Evolutionary conservation across 2,329 filamentous ascomycete species (phyloP), one percentile per base, ranked within the genome.

Genomic region (Aureobasidium melanogenum): DNA sequence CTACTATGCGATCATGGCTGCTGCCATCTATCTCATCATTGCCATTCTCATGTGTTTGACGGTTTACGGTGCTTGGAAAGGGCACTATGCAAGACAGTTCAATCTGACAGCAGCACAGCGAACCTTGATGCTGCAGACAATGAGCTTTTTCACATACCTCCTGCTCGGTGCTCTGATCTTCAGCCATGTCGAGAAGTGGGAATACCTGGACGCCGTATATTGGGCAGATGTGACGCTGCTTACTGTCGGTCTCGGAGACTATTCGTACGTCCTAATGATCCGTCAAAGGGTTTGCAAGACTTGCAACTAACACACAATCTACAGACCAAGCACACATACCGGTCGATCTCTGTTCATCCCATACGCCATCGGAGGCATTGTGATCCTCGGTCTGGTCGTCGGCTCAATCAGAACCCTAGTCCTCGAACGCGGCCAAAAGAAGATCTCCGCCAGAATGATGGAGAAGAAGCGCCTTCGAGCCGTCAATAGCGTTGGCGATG

Each of bases 1-100:
- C 68, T 86, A 85, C 68, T 85, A 84, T 65, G 83, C 76, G 1
- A 79, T 83, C 57, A 82, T 83, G 60, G 83, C 83, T 5, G 80
- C 82, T 2, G 76, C 68, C 0, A 68, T 84, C 3, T 85, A 85
- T 66, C 80, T 82, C 62, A 74, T 84, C 57, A 79, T 85, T 41
- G 76, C 80, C 0, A 75, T 75, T 2, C 69, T 85, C 9, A 79
- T 85, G 77, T 73, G 79, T 32, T 66, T 83, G 9, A 85, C 83
- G 0, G 80, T 82, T 0, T 78, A 77, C 60, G 83, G 83, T 6
- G 82, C 83, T 4, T 77, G 75, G 62, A 76, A 71, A 60, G 78
- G 77, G 0, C 78, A 83, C 61, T 85, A 83, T 64, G 74, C 75
- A n/a, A 80, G 77, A 61, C 77, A 82, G 26, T 85, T 84, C 69